Percentiles rank a stretch among this genome's conserved stretches.
phyloP scores from a whole-genome alignment of 2,329 filamentous ascomycete genomes.

The Cytospora leucostoma region DNA sequence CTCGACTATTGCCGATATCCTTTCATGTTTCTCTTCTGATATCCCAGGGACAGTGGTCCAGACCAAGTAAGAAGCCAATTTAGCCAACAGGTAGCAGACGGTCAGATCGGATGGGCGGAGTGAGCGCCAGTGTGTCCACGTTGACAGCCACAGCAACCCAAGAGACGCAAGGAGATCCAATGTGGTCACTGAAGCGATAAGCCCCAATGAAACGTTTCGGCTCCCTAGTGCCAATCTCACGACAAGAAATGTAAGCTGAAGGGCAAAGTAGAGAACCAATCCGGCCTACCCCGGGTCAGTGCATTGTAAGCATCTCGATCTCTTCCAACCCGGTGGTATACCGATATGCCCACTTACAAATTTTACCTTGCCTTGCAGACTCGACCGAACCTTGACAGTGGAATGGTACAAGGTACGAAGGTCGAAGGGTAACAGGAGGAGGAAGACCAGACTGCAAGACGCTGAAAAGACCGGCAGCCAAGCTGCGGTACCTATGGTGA shows the following conservation, averaged over 20 bases:
- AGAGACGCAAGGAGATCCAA: conserved; percentile 18
- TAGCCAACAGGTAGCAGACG: conserved; percentile 32
- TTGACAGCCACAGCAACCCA: conserved; percentile 27
- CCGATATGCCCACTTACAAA: neutral
- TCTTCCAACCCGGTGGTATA: too few relatives aligned
- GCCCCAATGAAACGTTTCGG: neutral
- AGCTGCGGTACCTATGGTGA: neutral
- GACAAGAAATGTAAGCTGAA: neutral
- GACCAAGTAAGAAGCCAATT: conserved; percentile 29
- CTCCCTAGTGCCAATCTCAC: neutral
- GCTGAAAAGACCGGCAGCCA: neutral
- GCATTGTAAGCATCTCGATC: neutral
- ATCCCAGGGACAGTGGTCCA: conserved; percentile 20
- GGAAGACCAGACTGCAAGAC: conserved; percentile 4
- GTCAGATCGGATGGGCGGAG: conserved; percentile 30
- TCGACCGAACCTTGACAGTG: conserved; percentile 14
- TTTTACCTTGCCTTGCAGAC: conserved; percentile 11
- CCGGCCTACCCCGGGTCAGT: neutral
- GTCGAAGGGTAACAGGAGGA: conserved; percentile 9
- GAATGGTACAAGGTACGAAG: conserved; percentile 6
- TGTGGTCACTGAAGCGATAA: neutral
- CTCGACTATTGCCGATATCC: neutral
- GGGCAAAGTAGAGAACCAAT: neutral
- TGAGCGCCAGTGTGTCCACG: conserved; percentile 30
- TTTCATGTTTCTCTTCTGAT: neutral